A percentile compares a stretch with the other conserved stretches of the same genome.
These are phyloP conservation scores for Haplosporangium gracile DNA, from an alignment of 192 early-diverging fungal genomes.

Conservation along the genomic window DNA sequence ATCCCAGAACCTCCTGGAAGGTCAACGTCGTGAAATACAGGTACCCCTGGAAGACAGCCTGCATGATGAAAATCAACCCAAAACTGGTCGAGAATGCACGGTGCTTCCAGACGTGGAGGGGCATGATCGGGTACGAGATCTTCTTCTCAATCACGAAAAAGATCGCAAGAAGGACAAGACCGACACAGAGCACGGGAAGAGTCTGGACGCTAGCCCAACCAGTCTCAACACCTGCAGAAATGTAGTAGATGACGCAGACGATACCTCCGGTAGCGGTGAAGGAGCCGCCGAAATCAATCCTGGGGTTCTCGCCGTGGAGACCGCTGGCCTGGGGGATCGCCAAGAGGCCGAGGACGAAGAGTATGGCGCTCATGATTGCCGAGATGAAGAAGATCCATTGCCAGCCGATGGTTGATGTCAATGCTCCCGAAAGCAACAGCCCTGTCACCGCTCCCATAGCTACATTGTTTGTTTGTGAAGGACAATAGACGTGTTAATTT, in stretches of 20 bases:
- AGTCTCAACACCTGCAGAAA: constrained; percentile 51
- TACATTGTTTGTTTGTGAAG: neutral
- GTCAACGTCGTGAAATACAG: constrained; percentile 62
- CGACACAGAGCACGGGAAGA: constrained; percentile 38
- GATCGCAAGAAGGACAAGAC: constrained; percentile 44
- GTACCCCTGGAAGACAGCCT: constrained; percentile 59
- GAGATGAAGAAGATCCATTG: constrained; percentile 60
- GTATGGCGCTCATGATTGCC: constrained; percentile 40
- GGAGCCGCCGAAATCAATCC: constrained; percentile 54
- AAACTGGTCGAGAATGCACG: constrained; percentile 61
- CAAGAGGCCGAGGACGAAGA: constrained; percentile 50
- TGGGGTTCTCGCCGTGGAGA: constrained; percentile 38
- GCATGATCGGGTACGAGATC: constrained; percentile 59
- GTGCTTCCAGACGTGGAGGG: constrained; percentile 60
- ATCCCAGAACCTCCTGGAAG: constrained; percentile 62
- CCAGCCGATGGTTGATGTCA: constrained; percentile 58
- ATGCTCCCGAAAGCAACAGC: constrained; percentile 49
- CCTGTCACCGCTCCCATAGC: constrained; percentile 55
- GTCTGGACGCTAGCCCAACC: constrained; percentile 51
- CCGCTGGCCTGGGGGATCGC: constrained; percentile 45
- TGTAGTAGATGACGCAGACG: constrained; percentile 55
- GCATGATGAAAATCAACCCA: constrained; percentile 43
- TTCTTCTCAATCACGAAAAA: constrained; percentile 58
- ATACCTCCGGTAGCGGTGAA: constrained; percentile 52
- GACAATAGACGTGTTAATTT: neutral